phyloP scores from a whole-genome alignment of 495 filamentous ascomycete genomes.

The Neurospora discreta region DNA sequence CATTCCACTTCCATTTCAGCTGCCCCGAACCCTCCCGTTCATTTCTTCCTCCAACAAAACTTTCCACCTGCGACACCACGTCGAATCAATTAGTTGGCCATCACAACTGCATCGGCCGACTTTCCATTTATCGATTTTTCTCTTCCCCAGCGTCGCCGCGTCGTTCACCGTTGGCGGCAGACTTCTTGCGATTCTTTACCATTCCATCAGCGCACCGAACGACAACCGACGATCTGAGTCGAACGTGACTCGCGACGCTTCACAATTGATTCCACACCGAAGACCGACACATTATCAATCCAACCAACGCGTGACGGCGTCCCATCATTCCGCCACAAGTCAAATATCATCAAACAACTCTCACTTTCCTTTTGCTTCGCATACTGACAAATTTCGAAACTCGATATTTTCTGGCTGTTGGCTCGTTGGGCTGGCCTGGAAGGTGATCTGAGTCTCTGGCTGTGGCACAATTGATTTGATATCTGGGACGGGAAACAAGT shows the following conservation, averaged over 20 bases:
- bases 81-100: not conserved
- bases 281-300: not conserved
- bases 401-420: not conserved
- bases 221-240: not conserved
- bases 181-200: not conserved
- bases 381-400: not conserved
- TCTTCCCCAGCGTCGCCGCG: not conserved
- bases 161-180: not conserved
- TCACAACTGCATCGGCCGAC: not conserved
- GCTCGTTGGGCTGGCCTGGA: not conserved
- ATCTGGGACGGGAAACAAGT: not conserved
- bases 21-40: not conserved
- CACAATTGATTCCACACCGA: not conserved
- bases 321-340: not conserved
- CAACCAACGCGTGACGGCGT: not conserved
- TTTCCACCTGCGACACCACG: not conserved
- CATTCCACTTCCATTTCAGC: not conserved
- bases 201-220: not conserved
- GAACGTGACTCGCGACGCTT: not conserved
- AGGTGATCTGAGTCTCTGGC: not conserved
- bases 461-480: not conserved
- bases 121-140: not conserved
- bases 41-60: not conserved
- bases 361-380: not conserved
- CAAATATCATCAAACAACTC: not conserved